phyloP scores from a whole-genome alignment of 768 basidiomycete genomes.

The Lactifluus pinguis region DNA sequence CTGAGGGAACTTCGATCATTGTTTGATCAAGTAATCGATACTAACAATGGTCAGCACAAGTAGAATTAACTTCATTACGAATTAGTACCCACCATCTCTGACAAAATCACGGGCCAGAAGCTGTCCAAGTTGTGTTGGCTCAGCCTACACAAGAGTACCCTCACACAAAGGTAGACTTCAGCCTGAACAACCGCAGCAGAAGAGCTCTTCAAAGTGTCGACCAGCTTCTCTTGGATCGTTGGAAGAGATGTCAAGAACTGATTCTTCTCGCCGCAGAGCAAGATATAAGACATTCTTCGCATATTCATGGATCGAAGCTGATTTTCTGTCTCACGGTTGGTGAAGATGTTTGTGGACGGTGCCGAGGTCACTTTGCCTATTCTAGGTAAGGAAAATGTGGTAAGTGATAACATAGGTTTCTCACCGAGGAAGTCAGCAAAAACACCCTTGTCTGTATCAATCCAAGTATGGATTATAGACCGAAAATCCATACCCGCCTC shows the following conservation, averaged over 20 bases:
- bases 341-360: constrained; percentile 93
- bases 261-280: constrained; percentile 87
- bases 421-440: constrained; percentile 77
- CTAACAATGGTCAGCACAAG: constrained; percentile 32
- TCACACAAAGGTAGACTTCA: constrained; percentile 90
- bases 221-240: constrained; percentile 92
- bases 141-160: constrained; percentile 84
- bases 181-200: constrained; percentile 80
- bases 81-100: constrained; percentile 62
- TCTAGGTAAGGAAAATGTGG: constrained; percentile 22
- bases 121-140: constrained; percentile 87
- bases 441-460: constrained; percentile 80
- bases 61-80: not conserved
- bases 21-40: constrained; percentile 85
- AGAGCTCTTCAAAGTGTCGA: constrained; percentile 78
- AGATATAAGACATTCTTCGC: constrained; percentile 74
- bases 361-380: constrained; percentile 70
- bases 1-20: constrained; percentile 58
- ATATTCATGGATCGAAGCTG: constrained; percentile 77
- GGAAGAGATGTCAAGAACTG: constrained; percentile 86
- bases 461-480: constrained; percentile 65
- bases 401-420: constrained; percentile 22
- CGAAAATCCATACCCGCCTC: constrained; percentile 58
- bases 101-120: constrained; percentile 93
- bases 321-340: constrained; percentile 92